Evolutionary conservation across 345 rosid genomes (phyloP).

Genomic region (Geranium brycei): DNA sequence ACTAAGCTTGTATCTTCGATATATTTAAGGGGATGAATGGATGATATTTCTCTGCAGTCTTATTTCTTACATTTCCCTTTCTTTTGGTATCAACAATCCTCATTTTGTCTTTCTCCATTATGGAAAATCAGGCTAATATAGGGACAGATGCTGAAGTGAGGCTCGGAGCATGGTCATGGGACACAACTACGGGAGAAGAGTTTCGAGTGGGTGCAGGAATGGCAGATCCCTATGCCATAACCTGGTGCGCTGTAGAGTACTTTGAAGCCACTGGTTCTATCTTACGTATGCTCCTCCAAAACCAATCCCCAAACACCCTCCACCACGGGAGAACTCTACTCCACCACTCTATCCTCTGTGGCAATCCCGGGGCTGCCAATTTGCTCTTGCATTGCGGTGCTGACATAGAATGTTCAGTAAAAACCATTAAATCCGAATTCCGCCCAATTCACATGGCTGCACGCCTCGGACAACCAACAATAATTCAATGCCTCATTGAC

Average conservation of each 20-base stretch:
- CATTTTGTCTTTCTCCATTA: neutral
- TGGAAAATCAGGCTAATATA: slow-evolving; percentile 49
- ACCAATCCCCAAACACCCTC: slow-evolving; percentile 28
- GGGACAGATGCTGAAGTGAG: slow-evolving; percentile 46
- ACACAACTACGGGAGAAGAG: slow-evolving; percentile 74
- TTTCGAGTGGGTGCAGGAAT: slow-evolving; percentile 89
- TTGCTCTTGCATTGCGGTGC: slow-evolving; percentile 59
- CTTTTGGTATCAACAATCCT: neutral
- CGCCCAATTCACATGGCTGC: slow-evolving; percentile 79
- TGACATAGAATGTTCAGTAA: slow-evolving; percentile 44
- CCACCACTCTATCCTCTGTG: slow-evolving; percentile 86
- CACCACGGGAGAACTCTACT: slow-evolving; percentile 77
- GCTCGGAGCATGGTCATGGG: slow-evolving; percentile 99
- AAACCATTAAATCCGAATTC: slow-evolving; percentile 34
- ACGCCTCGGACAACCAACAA: slow-evolving; percentile 40
- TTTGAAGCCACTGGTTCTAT: slow-evolving; percentile 72
- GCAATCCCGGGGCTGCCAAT: slow-evolving; percentile 53
- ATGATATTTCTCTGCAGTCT: neutral
- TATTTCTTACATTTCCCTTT: neutral
- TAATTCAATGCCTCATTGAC: slow-evolving; percentile 44
- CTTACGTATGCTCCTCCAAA: slow-evolving; percentile 51
- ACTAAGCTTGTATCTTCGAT: neutral
- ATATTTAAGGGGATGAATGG: neutral
- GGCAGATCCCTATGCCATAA: slow-evolving; percentile 76
- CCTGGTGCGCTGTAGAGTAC: slow-evolving; percentile 92